Evolutionary conservation across 371 early-diverging fungal species (phyloP), one percentile per base, ranked within the genome.

Genomic region (Dichotomocladium elegans): DNA sequence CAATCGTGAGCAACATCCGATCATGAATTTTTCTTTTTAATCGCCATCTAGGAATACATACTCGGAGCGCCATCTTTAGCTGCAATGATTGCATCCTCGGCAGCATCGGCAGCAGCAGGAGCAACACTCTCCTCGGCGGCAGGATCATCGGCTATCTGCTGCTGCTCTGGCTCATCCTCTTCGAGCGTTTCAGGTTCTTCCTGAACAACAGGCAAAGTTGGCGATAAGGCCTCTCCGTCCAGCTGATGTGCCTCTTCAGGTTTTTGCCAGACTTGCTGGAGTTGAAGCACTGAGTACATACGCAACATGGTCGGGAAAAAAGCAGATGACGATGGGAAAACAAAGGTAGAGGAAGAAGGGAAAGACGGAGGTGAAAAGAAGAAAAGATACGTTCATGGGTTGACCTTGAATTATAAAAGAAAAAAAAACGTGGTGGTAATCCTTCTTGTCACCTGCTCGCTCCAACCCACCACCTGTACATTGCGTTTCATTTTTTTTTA

Each of bases 341-440:
- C 40, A 31, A 31, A 49, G 21, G 41, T 57, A 63, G 41, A 55
- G 62, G 43, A 69, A 65, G 9, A 33, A 46, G 22, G 63, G 35
- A 31, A 22, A 53, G 40, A 29, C 53, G 60, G 55, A 68, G 28
- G 22, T 49, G 51, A 53, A 27, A 27, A 41, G 43, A 47, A 30
- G 12, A 45, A 45, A 45, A 24, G 12, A 45, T 37, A n/a, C n/a
- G n/a, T n/a, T n/a, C n/a, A n/a, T n/a, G n/a, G n/a, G n/a, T n/a
- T n/a, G n/a, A n/a, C n/a, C n/a, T n/a, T n/a, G n/a, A 37, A 37
- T 37, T 37, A 21, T 37, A 37, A 17, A n/a, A n/a, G n/a, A n/a
- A n/a, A n/a, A n/a, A 37, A 37, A 37, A 37, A 37, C 37, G 37
- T 37, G 37, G 7, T 37, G 37, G 37, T 37, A 7, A n/a, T 17